phyloP scores from a whole-genome alignment of 495 filamentous ascomycete genomes.

The Ascobolus immersus region DNA sequence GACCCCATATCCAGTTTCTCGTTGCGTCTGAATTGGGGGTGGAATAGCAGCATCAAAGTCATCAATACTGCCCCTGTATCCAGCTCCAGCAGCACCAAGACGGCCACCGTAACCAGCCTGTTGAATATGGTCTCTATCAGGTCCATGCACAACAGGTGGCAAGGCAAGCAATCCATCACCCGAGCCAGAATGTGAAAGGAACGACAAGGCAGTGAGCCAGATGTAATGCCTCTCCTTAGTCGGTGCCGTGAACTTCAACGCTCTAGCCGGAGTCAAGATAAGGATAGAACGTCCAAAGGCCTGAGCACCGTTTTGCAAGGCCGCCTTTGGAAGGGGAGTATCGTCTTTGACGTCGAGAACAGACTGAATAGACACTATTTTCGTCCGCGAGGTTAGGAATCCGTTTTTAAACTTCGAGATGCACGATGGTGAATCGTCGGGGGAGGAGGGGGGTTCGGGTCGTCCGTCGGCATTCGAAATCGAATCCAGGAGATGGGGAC shows the following conservation, averaged over 20 bases:
- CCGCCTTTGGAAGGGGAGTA: conserved; percentile 57
- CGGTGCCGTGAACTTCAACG: conserved; percentile 79
- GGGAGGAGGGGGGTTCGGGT: conserved; percentile 4
- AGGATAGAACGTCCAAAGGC: conserved; percentile 85
- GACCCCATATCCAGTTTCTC: too few relatives aligned
- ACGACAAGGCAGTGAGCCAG: conserved; percentile 83
- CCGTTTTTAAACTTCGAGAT: background rate
- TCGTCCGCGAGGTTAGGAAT: conserved; percentile 11
- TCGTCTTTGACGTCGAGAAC: conserved; percentile 92
- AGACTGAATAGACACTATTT: conserved; percentile 71
- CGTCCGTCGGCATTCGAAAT: conserved; percentile 14
- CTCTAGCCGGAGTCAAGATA: conserved; percentile 75
- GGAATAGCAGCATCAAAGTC: too few relatives aligned
- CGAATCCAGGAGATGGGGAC: conserved; percentile 12
- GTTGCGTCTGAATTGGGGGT: too few relatives aligned
- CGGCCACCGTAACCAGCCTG: too few relatives aligned
- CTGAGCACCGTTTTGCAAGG: conserved; percentile 19
- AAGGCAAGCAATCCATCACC: conserved; percentile 40
- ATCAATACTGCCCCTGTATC: too few relatives aligned
- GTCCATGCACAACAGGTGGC: conserved; percentile 24
- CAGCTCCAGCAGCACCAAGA: too few relatives aligned
- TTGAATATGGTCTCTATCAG: too few relatives aligned
- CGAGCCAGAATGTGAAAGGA: conserved; percentile 64
- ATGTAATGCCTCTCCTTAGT: conserved; percentile 72
- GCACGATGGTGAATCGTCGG: conserved; percentile 2